A percentile compares a stretch with the other conserved stretches of the same genome.
Evolutionary conservation across 768 basidiomycete species (phyloP).

Genomic region (Artomyces pyxidatus): DNA sequence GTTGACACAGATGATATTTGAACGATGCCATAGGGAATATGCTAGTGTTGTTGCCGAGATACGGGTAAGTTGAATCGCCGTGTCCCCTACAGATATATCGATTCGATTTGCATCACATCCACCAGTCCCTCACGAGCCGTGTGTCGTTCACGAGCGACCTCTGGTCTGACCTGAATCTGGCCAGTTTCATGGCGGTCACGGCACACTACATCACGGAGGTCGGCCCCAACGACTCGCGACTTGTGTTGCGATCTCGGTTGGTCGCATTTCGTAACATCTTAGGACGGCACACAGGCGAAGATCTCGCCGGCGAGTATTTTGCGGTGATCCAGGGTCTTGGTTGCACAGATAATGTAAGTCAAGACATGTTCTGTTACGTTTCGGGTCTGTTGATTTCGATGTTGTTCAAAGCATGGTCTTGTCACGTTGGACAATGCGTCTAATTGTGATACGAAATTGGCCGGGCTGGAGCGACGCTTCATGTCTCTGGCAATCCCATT

Average conservation of each 20-base stretch:
- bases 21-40: conserved; percentile 18
- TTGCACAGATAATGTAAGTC: background rate
- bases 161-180: conserved; percentile 1
- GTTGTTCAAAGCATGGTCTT: conserved; percentile 12
- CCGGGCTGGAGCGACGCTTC: conserved; percentile 13
- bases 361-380: background rate
- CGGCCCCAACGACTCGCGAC: conserved; percentile 13
- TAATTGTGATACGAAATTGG: conserved; percentile 28
- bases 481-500: background rate
- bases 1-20: conserved; percentile 22
- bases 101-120: too few species aligned
- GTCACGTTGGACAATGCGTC: conserved; percentile 31
- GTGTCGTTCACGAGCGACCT: conserved; percentile 8
- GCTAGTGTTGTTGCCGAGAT: conserved; percentile 18
- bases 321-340: background rate
- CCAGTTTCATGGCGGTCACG: conserved; percentile 7
- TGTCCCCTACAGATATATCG: too few species aligned
- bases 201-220: conserved; percentile 3
- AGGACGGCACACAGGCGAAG: conserved; percentile 20
- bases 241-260: conserved; percentile 20
- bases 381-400: background rate
- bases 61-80: conserved; percentile 18
- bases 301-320: background rate
- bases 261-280: conserved; percentile 25
- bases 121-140: background rate